Base-by-base conservation (phyloP, 805 yeast species). In the Myxozyma neotropica region DNA sequence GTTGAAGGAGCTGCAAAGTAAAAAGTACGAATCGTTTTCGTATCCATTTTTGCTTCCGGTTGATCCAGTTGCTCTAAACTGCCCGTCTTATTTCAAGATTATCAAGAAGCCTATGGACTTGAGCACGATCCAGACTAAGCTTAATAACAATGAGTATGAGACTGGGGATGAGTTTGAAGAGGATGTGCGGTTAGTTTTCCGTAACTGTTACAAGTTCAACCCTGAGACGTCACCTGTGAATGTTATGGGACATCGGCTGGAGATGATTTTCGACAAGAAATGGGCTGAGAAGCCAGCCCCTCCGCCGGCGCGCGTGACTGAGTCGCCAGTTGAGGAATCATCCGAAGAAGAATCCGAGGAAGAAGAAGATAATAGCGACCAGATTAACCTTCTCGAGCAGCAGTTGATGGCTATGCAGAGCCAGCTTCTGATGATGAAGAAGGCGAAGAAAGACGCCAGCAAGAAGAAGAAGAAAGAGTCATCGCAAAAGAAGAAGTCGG, bases 171-270 rank as follows among this genome's bases (percentile, higher is more conserved):
- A 89, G 64, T 91, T 93, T 71, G 96, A 87, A 71, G 75, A 74
- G 44, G 99, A 94, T 71, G 82, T 93, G 38, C 80, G 89, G 58
- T 80, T 91, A 61, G 88, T 94, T 59, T 92, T 94, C 77, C 78
- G 82, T 63, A 93, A 94, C 75, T 93, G 98, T 76, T 94, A 89
- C 73, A 79, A 81, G 15, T 94, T 93, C 77, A 94, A 94, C 74
- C 98, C 99, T 1, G 96, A 88, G 68, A 96, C 97, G n/a, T 86
- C 96, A 4, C 96, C 96, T 50, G 99, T 94, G 38, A 90, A 92
- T 73, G 82, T 83, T 81, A 88, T 94, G 96, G 99, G 98, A 19
- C 96, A 89, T 72, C 81, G 91, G 68, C 78, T 94, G 57, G 97
- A 94, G 74, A 86, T 85, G 27, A 82, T 88, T 2, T 94, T 93